A percentile compares a stretch with the other conserved stretches of the same genome.
phyloP scores from a whole-genome alignment of 2,329 filamentous ascomycete genomes.

The Ophidiomyces ophidiicola region DNA sequence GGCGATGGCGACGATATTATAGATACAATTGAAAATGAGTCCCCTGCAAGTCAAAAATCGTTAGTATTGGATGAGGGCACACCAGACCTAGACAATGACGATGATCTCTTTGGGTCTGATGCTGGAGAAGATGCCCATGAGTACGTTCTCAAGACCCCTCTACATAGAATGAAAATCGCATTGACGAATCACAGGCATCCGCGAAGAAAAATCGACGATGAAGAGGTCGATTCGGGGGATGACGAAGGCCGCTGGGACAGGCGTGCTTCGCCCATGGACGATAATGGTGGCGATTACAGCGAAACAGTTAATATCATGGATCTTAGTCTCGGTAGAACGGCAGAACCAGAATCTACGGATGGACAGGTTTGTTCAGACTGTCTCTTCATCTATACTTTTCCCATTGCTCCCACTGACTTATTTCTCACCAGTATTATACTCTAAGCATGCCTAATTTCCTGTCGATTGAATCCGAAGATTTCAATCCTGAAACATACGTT shows the following conservation, averaged over 20 bases:
- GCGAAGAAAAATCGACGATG: constrained; percentile 45
- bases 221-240: constrained; percentile 52
- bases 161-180: background rate
- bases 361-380: constrained; percentile 24
- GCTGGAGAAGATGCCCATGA: constrained; percentile 19
- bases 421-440: constrained; percentile 42
- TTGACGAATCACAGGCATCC: constrained; percentile 21
- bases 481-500: constrained; percentile 49
- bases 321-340: constrained; percentile 45
- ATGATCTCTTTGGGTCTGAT: constrained; percentile 39
- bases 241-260: constrained; percentile 47
- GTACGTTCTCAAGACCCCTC: constrained; percentile 8
- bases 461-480: constrained; percentile 49
- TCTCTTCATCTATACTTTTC: background rate
- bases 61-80: constrained; percentile 12
- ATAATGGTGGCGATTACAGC: constrained; percentile 30
- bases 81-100: constrained; percentile 21
- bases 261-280: constrained; percentile 35
- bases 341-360: constrained; percentile 41
- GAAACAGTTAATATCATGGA: constrained; percentile 44
- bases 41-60: constrained; percentile 18
- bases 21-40: constrained; percentile 10
- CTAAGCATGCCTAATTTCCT: constrained; percentile 53
- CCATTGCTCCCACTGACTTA: background rate
- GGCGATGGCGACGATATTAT: constrained; percentile 8